phyloP scores from a whole-genome alignment of 345 rosid species.

The Hibiscus tridactylites region DNA sequence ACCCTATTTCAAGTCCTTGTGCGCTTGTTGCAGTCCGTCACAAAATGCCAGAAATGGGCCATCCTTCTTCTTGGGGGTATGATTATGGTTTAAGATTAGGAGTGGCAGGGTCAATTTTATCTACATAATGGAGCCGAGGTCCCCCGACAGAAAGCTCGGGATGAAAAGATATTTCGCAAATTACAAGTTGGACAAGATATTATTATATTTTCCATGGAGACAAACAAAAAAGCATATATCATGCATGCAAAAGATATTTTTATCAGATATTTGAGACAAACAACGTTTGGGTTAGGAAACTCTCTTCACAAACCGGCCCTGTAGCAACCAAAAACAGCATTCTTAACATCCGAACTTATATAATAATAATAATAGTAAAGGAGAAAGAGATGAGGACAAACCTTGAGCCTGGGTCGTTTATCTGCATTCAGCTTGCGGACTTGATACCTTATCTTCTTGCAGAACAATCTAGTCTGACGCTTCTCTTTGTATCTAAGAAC shows the following conservation, averaged over 20 bases:
- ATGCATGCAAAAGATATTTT: neutral
- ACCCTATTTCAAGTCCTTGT: neutral
- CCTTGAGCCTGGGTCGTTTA: conserved; percentile 76
- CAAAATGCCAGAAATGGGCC: neutral
- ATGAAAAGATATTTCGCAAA: neutral
- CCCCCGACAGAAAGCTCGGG: conserved; percentile 1
- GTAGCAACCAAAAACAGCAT: neutral
- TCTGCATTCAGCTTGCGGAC: conserved; percentile 76
- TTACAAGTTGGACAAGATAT: neutral
- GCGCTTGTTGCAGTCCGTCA: neutral
- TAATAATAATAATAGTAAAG: neutral
- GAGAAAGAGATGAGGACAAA: conserved; percentile 5
- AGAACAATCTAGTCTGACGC: conserved; percentile 56
- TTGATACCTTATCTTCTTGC: conserved; percentile 77
- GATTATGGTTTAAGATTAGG: neutral
- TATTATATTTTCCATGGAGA: neutral
- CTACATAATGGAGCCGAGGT: neutral
- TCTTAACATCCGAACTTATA: neutral
- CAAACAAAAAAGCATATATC: neutral
- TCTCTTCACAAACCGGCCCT: conserved; percentile 17
- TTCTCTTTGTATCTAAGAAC: conserved; percentile 75
- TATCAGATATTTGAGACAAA: neutral
- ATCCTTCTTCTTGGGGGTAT: neutral
- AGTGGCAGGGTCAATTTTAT: neutral
- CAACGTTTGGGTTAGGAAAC: neutral